Percentiles rank a stretch among this genome's conserved stretches.
Conservation (phyloP, 345 rosid species). For the Gossypium rotundifolium region DNA sequence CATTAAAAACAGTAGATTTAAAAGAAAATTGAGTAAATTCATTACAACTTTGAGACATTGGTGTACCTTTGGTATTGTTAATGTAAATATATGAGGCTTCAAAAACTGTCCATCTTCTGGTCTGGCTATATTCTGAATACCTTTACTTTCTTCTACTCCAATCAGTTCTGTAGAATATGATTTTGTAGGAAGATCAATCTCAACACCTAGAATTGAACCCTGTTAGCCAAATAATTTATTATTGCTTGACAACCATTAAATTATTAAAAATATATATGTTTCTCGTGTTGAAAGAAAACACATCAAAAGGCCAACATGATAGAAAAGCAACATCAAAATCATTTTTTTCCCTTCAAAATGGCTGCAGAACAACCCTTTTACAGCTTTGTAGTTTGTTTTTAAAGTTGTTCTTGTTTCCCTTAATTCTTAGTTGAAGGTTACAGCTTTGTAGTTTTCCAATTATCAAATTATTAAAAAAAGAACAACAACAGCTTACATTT, state of each 20-base stretch:
- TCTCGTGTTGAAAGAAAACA: neutral
- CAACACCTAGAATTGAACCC: slow-evolving; percentile 97
- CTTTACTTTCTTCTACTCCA: slow-evolving; percentile 33
- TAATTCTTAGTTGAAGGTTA: neutral
- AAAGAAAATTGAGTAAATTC: neutral
- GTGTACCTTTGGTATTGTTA: slow-evolving; percentile 68
- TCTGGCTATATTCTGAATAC: slow-evolving; percentile 33
- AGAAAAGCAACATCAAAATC: neutral
- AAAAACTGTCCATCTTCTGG: slow-evolving; percentile 58
- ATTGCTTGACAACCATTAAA: slow-evolving; percentile 20
- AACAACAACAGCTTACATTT: neutral
- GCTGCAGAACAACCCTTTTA: neutral
- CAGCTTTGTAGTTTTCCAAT: too few relatives aligned
- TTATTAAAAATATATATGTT: too few relatives aligned
- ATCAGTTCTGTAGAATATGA: slow-evolving; percentile 52
- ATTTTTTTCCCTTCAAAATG: neutral
- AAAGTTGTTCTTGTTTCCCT: neutral
- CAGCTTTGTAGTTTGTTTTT: neutral
- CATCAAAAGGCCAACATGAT: neutral
- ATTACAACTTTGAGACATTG: neutral
- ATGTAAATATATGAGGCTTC: slow-evolving; percentile 60
- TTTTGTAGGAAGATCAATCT: slow-evolving; percentile 59
- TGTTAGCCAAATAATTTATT: slow-evolving; percentile 67
- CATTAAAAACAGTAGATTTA: neutral
- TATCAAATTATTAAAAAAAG: neutral